These are phyloP conservation scores for Multifurca ochricompacta DNA, from an alignment of 768 basidiomycete species.

Conservation along the genomic window DNA sequence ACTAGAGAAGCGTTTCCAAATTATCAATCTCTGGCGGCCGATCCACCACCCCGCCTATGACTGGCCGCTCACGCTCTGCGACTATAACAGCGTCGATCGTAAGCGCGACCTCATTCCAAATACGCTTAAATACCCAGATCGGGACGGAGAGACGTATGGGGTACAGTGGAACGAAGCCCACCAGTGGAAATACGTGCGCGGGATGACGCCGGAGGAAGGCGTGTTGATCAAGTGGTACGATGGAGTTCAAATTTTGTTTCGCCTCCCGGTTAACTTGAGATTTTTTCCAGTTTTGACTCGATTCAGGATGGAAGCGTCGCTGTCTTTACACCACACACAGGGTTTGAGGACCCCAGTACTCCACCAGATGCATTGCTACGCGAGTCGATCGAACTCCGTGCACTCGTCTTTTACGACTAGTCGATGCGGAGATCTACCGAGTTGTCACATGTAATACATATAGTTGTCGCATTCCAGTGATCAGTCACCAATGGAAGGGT, in stretches of 20 bases:
- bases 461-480: too few relatives aligned
- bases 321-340: slow-evolving; percentile 55
- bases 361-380: slow-evolving; percentile 41
- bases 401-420: slow-evolving; percentile 56
- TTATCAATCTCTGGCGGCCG: slow-evolving; percentile 50
- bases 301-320: slow-evolving; percentile 38
- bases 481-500: too few relatives aligned
- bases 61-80: slow-evolving; percentile 42
- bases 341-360: slow-evolving; percentile 47
- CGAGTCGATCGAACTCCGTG: slow-evolving; percentile 55
- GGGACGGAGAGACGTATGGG: slow-evolving; percentile 37
- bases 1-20: slow-evolving; percentile 40
- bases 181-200: slow-evolving; percentile 40
- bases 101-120: slow-evolving; percentile 33
- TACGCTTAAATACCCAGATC: slow-evolving; percentile 34
- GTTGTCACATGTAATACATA: too few relatives aligned
- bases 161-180: slow-evolving; percentile 35
- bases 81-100: slow-evolving; percentile 36
- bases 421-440: too few relatives aligned
- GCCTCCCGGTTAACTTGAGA: neutral
- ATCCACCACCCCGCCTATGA: slow-evolving; percentile 39
- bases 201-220: slow-evolving; percentile 38
- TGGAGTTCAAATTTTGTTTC: neutral
- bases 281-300: slow-evolving; percentile 28
- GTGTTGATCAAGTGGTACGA: slow-evolving; percentile 42